Conservation (phyloP, 768 basidiomycete species). For the Coprinopsis strossmayeri region DNA sequence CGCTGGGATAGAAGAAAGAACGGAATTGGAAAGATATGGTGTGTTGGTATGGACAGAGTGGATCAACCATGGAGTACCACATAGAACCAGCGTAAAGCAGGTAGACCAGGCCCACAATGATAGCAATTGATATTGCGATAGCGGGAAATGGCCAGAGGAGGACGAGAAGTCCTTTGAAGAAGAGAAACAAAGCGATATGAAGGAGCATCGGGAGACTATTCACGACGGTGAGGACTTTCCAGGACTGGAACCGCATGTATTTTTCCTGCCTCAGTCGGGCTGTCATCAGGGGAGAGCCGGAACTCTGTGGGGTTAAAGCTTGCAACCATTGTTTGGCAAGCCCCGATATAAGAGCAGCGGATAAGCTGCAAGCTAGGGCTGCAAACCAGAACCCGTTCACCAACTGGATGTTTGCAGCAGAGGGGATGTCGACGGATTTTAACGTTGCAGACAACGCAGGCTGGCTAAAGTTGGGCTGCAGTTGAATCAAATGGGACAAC, state of each 20-base stretch:
- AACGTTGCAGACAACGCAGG: not conserved
- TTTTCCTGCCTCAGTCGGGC: conserved; percentile 27
- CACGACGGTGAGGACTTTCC: conserved; percentile 34
- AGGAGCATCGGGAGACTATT: conserved; percentile 33
- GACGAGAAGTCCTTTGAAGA: conserved; percentile 35
- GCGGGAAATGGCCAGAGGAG: conserved; percentile 30
- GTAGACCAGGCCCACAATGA: conserved; percentile 29
- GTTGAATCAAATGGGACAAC: conserved; percentile 23
- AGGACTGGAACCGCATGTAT: conserved; percentile 27
- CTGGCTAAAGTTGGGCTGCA: conserved; percentile 15
- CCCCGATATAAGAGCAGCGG: conserved; percentile 36
- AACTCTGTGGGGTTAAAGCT: conserved; percentile 23
- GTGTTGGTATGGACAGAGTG: conserved; percentile 35
- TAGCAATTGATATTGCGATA: conserved; percentile 26
- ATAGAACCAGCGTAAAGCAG: conserved; percentile 31
- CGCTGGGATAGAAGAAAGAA: conserved; percentile 11
- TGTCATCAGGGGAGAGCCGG: conserved; percentile 19
- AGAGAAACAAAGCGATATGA: conserved; percentile 33
- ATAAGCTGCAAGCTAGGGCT: conserved; percentile 34
- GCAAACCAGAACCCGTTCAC: conserved; percentile 44
- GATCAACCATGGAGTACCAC: conserved; percentile 30
- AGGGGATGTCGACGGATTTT: conserved; percentile 9
- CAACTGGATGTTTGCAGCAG: conserved; percentile 23
- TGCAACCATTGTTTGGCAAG: conserved; percentile 41
- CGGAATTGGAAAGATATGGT: conserved; percentile 31